phyloP scores from a whole-genome alignment of 768 basidiomycete species.

The Tricholoma matsutake region DNA sequence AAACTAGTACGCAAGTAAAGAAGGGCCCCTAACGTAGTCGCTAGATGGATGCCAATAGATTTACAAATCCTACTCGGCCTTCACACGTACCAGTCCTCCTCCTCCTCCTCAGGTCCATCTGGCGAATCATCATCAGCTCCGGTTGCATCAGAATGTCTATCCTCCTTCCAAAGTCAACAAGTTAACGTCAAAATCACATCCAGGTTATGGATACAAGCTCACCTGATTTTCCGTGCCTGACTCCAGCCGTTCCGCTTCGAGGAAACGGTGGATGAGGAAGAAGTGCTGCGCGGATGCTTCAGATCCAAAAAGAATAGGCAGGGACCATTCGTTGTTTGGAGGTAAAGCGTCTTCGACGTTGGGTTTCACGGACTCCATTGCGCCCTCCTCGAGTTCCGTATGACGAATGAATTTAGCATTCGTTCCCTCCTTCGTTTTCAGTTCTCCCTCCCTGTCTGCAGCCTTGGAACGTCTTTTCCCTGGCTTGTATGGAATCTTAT shows the following conservation, averaged over 20 bases:
- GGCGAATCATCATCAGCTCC: no score
- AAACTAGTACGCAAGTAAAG: no score
- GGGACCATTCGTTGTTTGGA: background rate
- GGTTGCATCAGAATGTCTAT: no score
- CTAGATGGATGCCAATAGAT: no score
- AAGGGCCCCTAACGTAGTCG: no score
- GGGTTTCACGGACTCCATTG: background rate
- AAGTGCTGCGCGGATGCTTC: background rate
- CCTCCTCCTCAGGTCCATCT: no score
- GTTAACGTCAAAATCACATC: background rate
- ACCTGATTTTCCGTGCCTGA: no score
- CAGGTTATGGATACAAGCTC: background rate
- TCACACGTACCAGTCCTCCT: no score
- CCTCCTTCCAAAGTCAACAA: no score
- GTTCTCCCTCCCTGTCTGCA: no score
- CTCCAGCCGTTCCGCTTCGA: background rate
- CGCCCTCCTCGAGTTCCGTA: background rate
- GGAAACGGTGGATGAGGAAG: background rate
- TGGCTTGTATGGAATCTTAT: background rate
- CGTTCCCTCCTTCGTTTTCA: no score
- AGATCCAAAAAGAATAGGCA: background rate
- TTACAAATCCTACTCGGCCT: no score
- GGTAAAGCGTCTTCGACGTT: background rate
- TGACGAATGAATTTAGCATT: background rate
- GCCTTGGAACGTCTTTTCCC: background rate